Conservation (phyloP, 192 early-diverging fungal genomes). For the Hyaloraphidium curvatum region DNA sequence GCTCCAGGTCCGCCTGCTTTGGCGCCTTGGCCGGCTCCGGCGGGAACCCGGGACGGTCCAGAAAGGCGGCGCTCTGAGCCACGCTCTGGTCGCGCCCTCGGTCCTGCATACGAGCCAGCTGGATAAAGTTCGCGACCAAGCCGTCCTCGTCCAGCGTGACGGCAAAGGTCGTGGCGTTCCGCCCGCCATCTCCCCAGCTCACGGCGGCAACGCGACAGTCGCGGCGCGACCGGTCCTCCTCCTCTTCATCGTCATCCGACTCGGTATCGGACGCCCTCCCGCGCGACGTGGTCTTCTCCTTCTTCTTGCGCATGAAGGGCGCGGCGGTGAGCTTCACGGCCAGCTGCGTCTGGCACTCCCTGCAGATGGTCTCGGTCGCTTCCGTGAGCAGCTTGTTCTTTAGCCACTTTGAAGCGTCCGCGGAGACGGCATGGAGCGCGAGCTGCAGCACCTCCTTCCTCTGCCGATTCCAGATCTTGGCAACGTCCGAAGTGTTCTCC, state of each 20-base stretch:
- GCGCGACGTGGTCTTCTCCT: slow-evolving; percentile 7
- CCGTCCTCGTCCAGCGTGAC: slow-evolving; percentile 64
- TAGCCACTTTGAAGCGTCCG: slow-evolving; percentile 45
- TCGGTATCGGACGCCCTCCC: slow-evolving; percentile 7
- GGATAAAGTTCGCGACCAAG: slow-evolving; percentile 35
- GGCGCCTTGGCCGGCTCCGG: too few species aligned
- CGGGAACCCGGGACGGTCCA: too few species aligned
- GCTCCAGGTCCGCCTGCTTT: too few species aligned
- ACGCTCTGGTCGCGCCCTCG: slow-evolving; percentile 12
- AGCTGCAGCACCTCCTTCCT: slow-evolving; percentile 38
- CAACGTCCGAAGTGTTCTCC: slow-evolving; percentile 34
- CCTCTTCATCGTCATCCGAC: slow-evolving; percentile 13
- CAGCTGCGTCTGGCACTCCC: slow-evolving; percentile 36
- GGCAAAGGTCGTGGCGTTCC: slow-evolving; percentile 31
- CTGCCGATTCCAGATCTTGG: slow-evolving; percentile 56
- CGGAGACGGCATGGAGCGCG: slow-evolving; percentile 44
- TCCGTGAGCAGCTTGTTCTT: slow-evolving; percentile 50
- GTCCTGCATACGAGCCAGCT: slow-evolving; percentile 33
- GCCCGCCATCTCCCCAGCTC: slow-evolving; percentile 47
- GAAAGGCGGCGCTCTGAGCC: slow-evolving; percentile 22
- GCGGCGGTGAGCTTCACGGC: slow-evolving; percentile 27
- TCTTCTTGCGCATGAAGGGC: slow-evolving; percentile 7
- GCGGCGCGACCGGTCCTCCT: slow-evolving; percentile 13
- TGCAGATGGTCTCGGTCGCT: slow-evolving; percentile 49
- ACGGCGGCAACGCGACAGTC: slow-evolving; percentile 34